Evolutionary conservation across 1,284 basidiomycete genomes (phyloP), one percentile per base, ranked within the genome.

Genomic region (Lignosus rhinocerotis): DNA sequence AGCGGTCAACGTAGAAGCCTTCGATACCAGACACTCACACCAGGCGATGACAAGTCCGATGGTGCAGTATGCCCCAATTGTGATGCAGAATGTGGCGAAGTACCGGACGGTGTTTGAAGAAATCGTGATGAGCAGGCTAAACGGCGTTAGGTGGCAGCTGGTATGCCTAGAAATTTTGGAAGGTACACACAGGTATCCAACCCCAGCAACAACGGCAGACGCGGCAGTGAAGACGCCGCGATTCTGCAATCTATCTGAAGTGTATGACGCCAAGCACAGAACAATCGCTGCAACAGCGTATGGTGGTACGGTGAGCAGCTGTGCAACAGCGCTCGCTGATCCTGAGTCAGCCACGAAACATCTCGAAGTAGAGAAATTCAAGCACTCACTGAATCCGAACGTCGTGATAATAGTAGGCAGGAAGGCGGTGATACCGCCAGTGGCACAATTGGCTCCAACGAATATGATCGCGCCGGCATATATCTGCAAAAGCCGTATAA

Each of bases 401-500:
- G 86, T 88, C 51, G 80, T 81, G 60, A 93, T 84, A 67, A 94
- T 93, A 0, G 92, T 94, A 0, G 93, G 93, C 25, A 94, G 75
- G 75, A 94, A 95, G 0, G 90, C 93, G 6, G 87, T 86, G 43
- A 92, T 87, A 2, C 87, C 88, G 11, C 90, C 88, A 1, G 93
- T 78, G 1, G 87, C 86, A 52, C 87, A 83, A 71, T 95, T 95
- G 57, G 90, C 77, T 30, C 87, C 90, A 61, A 91, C 91, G 71
- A 88, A 91, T 49, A 88, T 82, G 17, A 85, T 73, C 0, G 87
- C 85, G 21, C 79, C 86, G 7, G 75, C 62, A 62, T 88, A 89
- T 14, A 88, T 75, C 85, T 88, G 31, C 10, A 36, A 16, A 25
- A 45, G n/a, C 2, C 21, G 43, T 11, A 17, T 39, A 4, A 14